phyloP scores from a whole-genome alignment of 2,329 filamentous ascomycete genomes.

The Penicillium sclerotiorum region DNA sequence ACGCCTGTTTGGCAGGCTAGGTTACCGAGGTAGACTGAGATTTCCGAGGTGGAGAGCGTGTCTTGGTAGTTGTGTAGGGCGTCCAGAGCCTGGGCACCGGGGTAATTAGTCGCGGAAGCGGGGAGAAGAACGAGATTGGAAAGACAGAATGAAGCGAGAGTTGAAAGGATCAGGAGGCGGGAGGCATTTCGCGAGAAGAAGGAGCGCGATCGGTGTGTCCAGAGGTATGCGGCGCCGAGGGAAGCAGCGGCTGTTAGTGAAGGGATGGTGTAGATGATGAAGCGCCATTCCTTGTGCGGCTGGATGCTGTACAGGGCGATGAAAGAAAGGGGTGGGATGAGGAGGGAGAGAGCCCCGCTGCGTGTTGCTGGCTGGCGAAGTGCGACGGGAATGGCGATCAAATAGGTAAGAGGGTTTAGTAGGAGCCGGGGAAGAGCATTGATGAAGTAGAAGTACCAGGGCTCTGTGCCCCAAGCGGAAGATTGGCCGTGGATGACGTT shows the following conservation, averaged over 20 bases:
- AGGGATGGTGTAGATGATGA: slow-evolving; percentile 87
- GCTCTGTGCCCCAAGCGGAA: slow-evolving; percentile 82
- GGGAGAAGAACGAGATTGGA: slow-evolving; percentile 73
- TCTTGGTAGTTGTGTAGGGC: slow-evolving; percentile 38
- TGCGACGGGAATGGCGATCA: slow-evolving; percentile 54
- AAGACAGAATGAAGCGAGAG: slow-evolving; percentile 61
- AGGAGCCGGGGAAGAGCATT: slow-evolving; percentile 81
- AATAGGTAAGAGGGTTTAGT: slow-evolving; percentile 71
- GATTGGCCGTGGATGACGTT: slow-evolving; percentile 85
- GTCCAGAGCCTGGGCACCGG: slow-evolving; percentile 77
- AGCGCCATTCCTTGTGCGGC: slow-evolving; percentile 94
- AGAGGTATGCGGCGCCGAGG: slow-evolving; percentile 71
- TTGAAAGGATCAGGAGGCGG: slow-evolving; percentile 60
- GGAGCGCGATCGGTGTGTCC: slow-evolving; percentile 66
- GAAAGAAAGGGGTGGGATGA: slow-evolving; percentile 71
- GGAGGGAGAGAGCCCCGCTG: slow-evolving; percentile 54
- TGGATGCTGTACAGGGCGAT: slow-evolving; percentile 80
- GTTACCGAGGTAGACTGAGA: slow-evolving; percentile 59
- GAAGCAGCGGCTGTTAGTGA: slow-evolving; percentile 76
- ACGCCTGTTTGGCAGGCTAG: slow-evolving; percentile 66
- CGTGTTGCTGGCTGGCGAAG: slow-evolving; percentile 56
- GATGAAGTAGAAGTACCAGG: slow-evolving; percentile 83
- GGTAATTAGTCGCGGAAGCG: slow-evolving; percentile 88
- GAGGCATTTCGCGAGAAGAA: slow-evolving; percentile 58
- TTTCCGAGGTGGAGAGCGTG: slow-evolving; percentile 26